Percentiles rank a stretch among this genome's conserved stretches.
phyloP scores from a whole-genome alignment of 257 asterid genomes.

The Solanum sitiens region DNA sequence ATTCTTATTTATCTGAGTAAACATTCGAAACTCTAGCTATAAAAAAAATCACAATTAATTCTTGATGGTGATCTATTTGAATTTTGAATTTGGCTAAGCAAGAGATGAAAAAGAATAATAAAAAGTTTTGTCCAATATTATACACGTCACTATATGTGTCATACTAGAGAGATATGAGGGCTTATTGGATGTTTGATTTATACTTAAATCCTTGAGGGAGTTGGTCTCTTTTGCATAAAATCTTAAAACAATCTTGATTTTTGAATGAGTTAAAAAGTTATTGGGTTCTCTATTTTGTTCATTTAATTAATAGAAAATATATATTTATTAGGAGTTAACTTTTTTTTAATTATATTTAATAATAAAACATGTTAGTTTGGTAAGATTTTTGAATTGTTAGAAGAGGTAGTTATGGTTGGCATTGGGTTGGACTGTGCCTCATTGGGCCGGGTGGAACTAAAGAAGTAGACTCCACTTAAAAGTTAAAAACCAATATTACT shows the following conservation, averaged over 20 bases:
- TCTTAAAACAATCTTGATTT: neutral
- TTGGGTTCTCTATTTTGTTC: neutral
- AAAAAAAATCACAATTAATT: neutral
- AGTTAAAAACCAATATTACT: neutral
- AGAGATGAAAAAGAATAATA: neutral
- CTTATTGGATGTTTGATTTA: slow-evolving; percentile 7
- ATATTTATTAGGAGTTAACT: neutral
- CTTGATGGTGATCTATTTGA: neutral
- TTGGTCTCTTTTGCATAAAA: neutral
- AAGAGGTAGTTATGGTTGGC: slow-evolving; percentile 8
- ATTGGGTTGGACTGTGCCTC: slow-evolving; percentile 22
- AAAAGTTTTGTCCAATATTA: neutral
- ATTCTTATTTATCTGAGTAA: neutral
- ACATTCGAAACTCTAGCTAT: neutral
- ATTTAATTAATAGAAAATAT: neutral
- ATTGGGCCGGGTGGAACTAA: slow-evolving; percentile 20
- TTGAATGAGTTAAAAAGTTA: slow-evolving; percentile 4
- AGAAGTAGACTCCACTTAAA: slow-evolving; percentile 15
- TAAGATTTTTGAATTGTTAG: slow-evolving; percentile 4
- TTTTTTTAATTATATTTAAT: neutral
- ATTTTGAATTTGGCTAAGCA: neutral
- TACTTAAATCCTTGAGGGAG: neutral
- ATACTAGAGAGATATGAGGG: slow-evolving; percentile 3
- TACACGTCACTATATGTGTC: slow-evolving; percentile 26
- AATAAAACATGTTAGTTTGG: neutral